A percentile compares a stretch with the other conserved stretches of the same genome.
Conservation (phyloP, 2,329 filamentous ascomycete genomes). For the Penicillium sp. region DNA sequence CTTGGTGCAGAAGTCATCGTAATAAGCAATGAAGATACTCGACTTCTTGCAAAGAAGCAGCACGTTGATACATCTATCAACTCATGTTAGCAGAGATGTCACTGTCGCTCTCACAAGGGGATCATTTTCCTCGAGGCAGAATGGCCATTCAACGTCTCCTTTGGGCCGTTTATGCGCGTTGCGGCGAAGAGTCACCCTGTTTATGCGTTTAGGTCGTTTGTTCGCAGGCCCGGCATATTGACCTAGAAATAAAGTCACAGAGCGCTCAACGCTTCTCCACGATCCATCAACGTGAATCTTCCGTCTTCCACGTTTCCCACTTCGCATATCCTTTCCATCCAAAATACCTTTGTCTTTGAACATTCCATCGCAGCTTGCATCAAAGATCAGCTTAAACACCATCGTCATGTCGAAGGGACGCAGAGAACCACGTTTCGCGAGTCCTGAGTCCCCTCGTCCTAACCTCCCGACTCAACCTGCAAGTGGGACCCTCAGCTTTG, state of each 20-base stretch:
- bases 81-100: neutral
- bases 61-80: neutral
- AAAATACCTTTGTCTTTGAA: neutral
- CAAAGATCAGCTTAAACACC: neutral
- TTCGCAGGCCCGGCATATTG: neutral
- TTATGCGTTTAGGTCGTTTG: neutral
- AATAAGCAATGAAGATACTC: neutral
- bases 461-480: no score
- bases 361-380: neutral
- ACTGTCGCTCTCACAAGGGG: neutral
- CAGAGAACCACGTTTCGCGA: neutral
- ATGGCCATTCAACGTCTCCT: neutral
- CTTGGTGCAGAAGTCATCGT: no score
- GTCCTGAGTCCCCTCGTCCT: no score
- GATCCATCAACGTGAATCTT: neutral
- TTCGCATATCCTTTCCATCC: neutral
- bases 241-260: neutral
- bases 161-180: neutral
- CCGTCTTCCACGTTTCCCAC: neutral
- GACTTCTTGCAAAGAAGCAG: neutral
- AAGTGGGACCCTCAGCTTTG: no score
- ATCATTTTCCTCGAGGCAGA: neutral
- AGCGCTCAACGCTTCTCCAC: neutral
- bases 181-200: neutral
- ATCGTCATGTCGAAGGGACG: neutral